A percentile compares a stretch with the other conserved stretches of the same genome.
These are phyloP conservation scores for Pleurotus sapidus DNA, from an alignment of 768 basidiomycete genomes.

Conservation along the genomic window DNA sequence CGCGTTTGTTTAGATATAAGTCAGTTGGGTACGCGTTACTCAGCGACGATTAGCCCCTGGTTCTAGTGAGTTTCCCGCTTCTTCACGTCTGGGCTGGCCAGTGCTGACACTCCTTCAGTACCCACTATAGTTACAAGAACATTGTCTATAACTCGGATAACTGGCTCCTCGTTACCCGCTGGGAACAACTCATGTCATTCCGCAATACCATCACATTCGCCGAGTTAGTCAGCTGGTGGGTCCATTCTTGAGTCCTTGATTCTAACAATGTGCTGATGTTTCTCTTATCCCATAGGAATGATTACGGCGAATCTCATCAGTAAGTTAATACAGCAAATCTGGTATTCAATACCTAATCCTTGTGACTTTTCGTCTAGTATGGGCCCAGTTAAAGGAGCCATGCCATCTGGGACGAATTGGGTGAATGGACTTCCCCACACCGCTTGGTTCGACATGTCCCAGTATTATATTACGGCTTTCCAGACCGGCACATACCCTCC, in stretches of 20 bases:
- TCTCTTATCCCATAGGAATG: conserved; percentile 43
- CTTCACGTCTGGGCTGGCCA: background rate
- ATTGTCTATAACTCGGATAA: conserved; percentile 65
- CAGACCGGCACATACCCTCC: conserved; percentile 62
- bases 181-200: conserved; percentile 66
- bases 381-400: conserved; percentile 55
- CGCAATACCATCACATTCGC: conserved; percentile 52
- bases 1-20: conserved; percentile 29
- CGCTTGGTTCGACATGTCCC: conserved; percentile 60
- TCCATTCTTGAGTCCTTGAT: background rate
- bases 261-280: background rate
- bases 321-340: conserved; percentile 17
- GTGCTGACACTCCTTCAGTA: conserved; percentile 34
- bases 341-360: background rate
- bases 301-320: conserved; percentile 79
- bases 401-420: conserved; percentile 43
- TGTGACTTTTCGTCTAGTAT: conserved; percentile 25
- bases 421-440: conserved; percentile 41
- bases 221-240: conserved; percentile 69
- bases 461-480: conserved; percentile 66
- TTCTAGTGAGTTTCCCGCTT: conserved; percentile 33
- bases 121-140: conserved; percentile 58
- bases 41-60: conserved; percentile 45
- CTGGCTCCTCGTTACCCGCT: conserved; percentile 65
- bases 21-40: conserved; percentile 41